Base-by-base conservation (phyloP, 495 filamentous ascomycete genomes). In the Neurospora terricola region DNA sequence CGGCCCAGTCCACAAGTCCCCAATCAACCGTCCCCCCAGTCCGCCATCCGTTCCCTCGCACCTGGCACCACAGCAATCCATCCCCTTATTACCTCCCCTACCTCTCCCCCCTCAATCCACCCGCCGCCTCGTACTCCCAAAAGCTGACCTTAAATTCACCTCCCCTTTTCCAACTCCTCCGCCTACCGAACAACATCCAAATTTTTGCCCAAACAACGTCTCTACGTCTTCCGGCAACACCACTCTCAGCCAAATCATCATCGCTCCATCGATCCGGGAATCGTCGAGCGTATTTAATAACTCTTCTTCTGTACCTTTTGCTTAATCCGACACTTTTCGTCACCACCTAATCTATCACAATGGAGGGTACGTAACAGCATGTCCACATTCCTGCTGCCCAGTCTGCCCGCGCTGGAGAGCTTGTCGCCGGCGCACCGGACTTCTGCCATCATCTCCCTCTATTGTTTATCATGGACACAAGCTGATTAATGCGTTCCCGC, bases 71-170 rank as follows among this genome's bases (percentile, higher is more conserved):
- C 70, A 71, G 54, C 70, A 54, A 54, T 71, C 79, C 75, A 72
- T 75, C 73, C 76, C 59, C 75, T 45, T 76, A 78, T 45, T 76
- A 78, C 79, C 76, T 77, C 77, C 59, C 71, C 71, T 69, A 75
- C 71, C 71, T 73, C 74, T 74, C 72, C 62, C 75, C 74, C 75
- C 73, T 73, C 74, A 79, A 75, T 75, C 74, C 76, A 75, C 78
- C 54, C 54, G 76, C 80, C 80, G 76, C 78, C 79, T 62, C 54
- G 54, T 62, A 62, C 54, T 62, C 77, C 77, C 77, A 78, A 74
- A 74, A 75, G 75, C 79, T 80, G 81, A 85, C 84, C 84, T 84
- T 82, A 83, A 86, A 86, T 82, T 81, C 85, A 85, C 80, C 82
- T 84, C 82, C 83, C 81, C 81, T 83, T 82, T 77, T 80, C 81